Base-by-base conservation (phyloP, 495 filamentous ascomycete genomes). In the Penicillium bialowiezense region DNA sequence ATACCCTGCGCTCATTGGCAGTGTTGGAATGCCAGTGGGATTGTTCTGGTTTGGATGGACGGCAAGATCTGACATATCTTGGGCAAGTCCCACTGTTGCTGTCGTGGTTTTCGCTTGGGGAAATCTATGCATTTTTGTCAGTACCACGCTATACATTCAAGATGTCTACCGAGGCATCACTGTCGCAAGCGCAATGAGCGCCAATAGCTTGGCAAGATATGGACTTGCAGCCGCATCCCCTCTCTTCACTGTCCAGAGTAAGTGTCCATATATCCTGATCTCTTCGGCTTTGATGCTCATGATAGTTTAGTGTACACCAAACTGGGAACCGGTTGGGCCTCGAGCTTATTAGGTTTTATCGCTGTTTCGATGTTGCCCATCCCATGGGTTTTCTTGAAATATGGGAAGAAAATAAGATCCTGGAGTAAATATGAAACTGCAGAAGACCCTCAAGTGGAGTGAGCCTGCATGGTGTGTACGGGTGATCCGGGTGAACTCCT, bases 41-140 rank as follows among this genome's bases (percentile, higher is more conserved):
- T 44, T 79, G 4, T 71, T 74, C 41, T 77, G 73, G 77, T 79
- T 77, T 58, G 74, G 63, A 0, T 78, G 70, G 71, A 78, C 74
- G 0, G 56, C 75, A 2, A 52, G 55, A 8, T 7, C 14, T 0
- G 44, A 50, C n/a, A 55, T 72, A 33, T 50, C 64, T 58, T 70
- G 80, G 75, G 53, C 58, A 7, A 59, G 51, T 24, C 64, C 68
- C 62, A 36, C 80, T 63, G 52, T 78, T 62, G 74, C 82, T 3
- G 76, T 81, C 5, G 64, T 85, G 19, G 71, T 83, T 1, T 88
- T 89, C 60, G 83, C 79, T 0, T 87, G 79, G 76, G 85, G 84
- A 3, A 86, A 84, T 13, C 54, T 87, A 5, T 72, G 68, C 50
- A 63, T 87, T 6, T 87, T 85, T 41, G 71, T 77, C 9, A 48